phyloP scores from a whole-genome alignment of 2,329 filamentous ascomycete species.

The Periconia sp. region DNA sequence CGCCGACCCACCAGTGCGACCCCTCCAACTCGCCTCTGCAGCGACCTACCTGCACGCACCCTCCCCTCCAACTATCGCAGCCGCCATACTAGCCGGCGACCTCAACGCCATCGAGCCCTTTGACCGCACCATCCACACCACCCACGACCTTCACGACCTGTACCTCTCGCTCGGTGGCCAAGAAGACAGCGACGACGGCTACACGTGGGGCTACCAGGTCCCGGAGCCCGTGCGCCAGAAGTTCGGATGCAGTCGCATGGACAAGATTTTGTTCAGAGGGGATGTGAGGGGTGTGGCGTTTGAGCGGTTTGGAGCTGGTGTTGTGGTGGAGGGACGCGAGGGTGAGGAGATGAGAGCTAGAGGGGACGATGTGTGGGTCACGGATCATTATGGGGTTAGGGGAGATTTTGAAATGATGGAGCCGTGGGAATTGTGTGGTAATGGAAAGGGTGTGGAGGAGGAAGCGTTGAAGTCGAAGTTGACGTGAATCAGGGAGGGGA shows the following conservation, averaged over 20 bases:
- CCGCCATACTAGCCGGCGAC: slow-evolving; percentile 56
- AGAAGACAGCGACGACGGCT: slow-evolving; percentile 55
- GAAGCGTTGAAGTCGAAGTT: neutral
- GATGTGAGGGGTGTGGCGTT: slow-evolving; percentile 37
- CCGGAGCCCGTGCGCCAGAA: slow-evolving; percentile 41
- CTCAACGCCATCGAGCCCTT: slow-evolving; percentile 61
- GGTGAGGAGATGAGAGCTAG: slow-evolving; percentile 28
- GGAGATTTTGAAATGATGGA: slow-evolving; percentile 25
- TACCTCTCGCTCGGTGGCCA: slow-evolving; percentile 55
- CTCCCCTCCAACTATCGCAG: slow-evolving; percentile 31
- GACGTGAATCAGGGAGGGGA: neutral
- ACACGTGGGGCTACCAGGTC: slow-evolving; percentile 62
- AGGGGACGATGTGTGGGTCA: slow-evolving; percentile 52
- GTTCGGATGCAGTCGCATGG: slow-evolving; percentile 58
- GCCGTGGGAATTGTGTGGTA: slow-evolving; percentile 5
- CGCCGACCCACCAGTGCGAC: slow-evolving; percentile 52
- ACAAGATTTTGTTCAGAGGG: slow-evolving; percentile 56
- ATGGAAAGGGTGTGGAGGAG: neutral
- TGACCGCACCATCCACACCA: slow-evolving; percentile 51
- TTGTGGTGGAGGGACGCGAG: slow-evolving; percentile 44
- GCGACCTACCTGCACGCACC: slow-evolving; percentile 46
- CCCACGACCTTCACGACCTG: slow-evolving; percentile 55
- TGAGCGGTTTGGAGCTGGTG: slow-evolving; percentile 52
- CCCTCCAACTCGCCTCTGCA: slow-evolving; percentile 51
- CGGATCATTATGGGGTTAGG: slow-evolving; percentile 54